Base-by-base conservation (phyloP, 768 basidiomycete genomes). In the Collybia sordida region DNA sequence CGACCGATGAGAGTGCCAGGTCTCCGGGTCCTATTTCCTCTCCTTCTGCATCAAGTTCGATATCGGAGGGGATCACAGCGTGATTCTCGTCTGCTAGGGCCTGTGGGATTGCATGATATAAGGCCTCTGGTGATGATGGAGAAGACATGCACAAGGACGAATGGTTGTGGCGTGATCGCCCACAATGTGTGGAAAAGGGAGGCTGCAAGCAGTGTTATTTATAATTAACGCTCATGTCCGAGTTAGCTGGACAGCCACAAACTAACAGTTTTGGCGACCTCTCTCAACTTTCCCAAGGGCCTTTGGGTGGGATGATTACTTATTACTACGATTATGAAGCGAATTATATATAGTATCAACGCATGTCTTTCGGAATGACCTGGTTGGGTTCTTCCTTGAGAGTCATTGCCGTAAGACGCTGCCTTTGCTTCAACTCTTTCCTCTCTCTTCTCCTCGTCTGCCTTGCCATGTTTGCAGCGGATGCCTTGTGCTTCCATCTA, bases 361-460 rank as follows among this genome's bases (percentile, higher is more conserved):
- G 38, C 53, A 61, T 46, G 45, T 56, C 58, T 25, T 62, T 55
- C 19, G 83, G 84, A 48, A 85, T 70, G 50, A 80, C 71, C 57
- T 88, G 86, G 71, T 88, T 87, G 28, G 74, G 65, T 52, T 75
- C 78, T 17, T 77, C 75, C 55, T 69, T 67, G 56, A 86, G 70
- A 23, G 73, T 70, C 63, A 88, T 56, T 51, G 78, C 75, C 6
- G 78, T 73, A 34, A 84, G 78, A 53, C 80, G 78, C 53, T 80
- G 75, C 56, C 79, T 75, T 64, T 77, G 71, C 58, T 80, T 78
- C 49, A 67, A 58, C 60, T 75, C 77, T 59, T 78, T 79, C 66
- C 71, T 78, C 55, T 79, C 72, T 59, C 73, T 76, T 59, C 74
- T 77, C 57, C 75, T 79, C 27, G 72, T 75, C 69, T 83, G 83